Percentiles rank a stretch among this genome's conserved stretches.
Evolutionary conservation across 2,329 filamentous ascomycete species (phyloP).

Genomic region (Verticillium klebahnii): DNA sequence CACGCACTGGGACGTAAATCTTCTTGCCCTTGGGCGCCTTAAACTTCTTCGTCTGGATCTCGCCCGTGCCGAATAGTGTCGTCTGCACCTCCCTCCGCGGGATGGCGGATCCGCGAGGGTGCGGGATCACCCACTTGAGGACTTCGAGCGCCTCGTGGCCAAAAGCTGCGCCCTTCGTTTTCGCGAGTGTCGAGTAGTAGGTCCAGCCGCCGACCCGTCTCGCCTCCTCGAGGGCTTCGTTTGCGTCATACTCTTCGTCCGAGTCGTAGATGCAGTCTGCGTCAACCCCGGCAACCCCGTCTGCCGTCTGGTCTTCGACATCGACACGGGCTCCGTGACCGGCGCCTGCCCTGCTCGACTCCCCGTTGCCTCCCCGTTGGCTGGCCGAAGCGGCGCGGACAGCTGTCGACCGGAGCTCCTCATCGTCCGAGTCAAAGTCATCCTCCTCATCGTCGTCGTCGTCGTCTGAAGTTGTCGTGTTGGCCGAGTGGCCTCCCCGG

Average conservation of each 20-base stretch:
- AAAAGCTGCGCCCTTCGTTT: conserved; percentile 36
- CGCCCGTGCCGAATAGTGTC: conserved; percentile 47
- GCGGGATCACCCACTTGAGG: conserved; percentile 48
- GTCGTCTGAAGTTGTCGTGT: conserved; percentile 72
- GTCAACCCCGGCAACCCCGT: conserved; percentile 47
- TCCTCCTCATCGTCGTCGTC: conserved; percentile 69
- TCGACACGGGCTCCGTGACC: conserved; percentile 43
- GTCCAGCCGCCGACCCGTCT: conserved; percentile 70
- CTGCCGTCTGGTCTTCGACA: conserved; percentile 76
- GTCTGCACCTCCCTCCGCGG: conserved; percentile 50
- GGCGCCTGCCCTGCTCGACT: conserved; percentile 1
- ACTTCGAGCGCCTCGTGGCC: conserved; percentile 37
- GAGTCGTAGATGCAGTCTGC: conserved; percentile 87
- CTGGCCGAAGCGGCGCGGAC: not conserved
- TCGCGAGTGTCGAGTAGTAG: conserved; percentile 61
- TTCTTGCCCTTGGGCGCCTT: conserved; percentile 78
- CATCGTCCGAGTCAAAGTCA: conserved; percentile 43
- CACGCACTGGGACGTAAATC: conserved; percentile 91
- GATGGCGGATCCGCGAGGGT: conserved; percentile 51
- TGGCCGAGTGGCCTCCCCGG: conserved; percentile 68
- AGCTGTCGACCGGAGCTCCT: conserved; percentile 13
- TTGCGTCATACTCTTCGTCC: conserved; percentile 73
- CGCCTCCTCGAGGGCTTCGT: conserved; percentile 73
- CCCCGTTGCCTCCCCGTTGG: not conserved
- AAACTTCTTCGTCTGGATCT: conserved; percentile 57